A percentile compares a stretch with the other conserved stretches of the same genome.
These are phyloP conservation scores for Malus fusca DNA, from an alignment of 306 rosid species.

Conservation along the genomic window DNA sequence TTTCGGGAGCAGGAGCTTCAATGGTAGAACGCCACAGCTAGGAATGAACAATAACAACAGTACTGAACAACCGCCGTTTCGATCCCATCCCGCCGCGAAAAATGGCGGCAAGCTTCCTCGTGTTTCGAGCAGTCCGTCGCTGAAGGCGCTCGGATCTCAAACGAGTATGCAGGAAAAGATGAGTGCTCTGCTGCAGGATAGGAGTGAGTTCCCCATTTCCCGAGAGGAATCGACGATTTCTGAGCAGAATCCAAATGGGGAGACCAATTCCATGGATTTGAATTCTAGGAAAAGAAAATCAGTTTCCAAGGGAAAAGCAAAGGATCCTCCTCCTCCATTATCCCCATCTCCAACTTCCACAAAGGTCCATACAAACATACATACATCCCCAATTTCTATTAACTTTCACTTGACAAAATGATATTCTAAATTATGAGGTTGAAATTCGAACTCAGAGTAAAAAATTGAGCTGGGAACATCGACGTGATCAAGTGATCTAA, in stretches of 20 bases:
- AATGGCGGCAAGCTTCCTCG: constrained; percentile 41
- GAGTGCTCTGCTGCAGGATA: constrained; percentile 26
- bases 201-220: constrained; percentile 34
- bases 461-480: background rate
- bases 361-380: constrained; percentile 51
- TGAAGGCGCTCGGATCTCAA: constrained; percentile 60
- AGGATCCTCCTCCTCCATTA: constrained; percentile 26
- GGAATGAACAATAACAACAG: constrained; percentile 24
- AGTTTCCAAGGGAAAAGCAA: constrained; percentile 52
- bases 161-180: constrained; percentile 28
- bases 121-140: constrained; percentile 73
- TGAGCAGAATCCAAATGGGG: constrained; percentile 45
- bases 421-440: too few species aligned
- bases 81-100: constrained; percentile 29
- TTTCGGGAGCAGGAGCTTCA: constrained; percentile 83
- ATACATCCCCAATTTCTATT: background rate
- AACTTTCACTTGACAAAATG: background rate
- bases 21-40: constrained; percentile 40
- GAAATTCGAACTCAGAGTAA: background rate
- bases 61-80: constrained; percentile 20
- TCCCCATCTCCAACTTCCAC: background rate
- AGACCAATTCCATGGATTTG: constrained; percentile 23
- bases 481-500: background rate
- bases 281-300: constrained; percentile 75
- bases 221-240: constrained; percentile 69